Base-by-base conservation (phyloP, 805 yeast species). In the Aciculoconidium aculeatum region DNA sequence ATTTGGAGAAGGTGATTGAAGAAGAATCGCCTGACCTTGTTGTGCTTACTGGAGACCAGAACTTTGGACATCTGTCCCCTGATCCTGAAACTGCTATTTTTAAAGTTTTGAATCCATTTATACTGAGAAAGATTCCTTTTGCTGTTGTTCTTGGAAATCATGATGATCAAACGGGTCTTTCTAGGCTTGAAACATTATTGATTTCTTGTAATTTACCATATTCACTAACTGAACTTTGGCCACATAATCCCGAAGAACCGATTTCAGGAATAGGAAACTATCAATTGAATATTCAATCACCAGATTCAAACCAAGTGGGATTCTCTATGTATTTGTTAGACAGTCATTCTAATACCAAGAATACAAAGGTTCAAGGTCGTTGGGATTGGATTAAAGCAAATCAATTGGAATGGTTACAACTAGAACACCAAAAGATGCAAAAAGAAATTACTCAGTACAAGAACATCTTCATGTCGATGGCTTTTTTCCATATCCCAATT, bases 401-500 rank as follows among this genome's bases (percentile, higher is more conserved):
- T 13, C 95, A 86, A 53, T 60, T 82, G 40, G 65, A 69, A 4
- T 81, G 72, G 60, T 39, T 84, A 14, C n/a, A 14, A 7, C 8
- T 6, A 5, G 61, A 65, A 31, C 44, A 51, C 13, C 47, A 60
- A 30, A 43, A 48, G 11, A 42, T 56, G 21, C 40, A 56, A 25
- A 39, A 47, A 30, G 41, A 51, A 11, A 39, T 51, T 16, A 49
- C 58, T 11, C 39, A 53, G 9, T 65, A 66, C 41, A 55, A 54
- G 4, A 79, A 74, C 21, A 17, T 20, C 23, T 27, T n/a, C n/a
- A n/a, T 84, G 37, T 68, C 86, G 8, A 77, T 92, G 86, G 95
- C 94, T 1, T 90, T 92, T 45, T 83, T 88, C 67, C 98, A 92
- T 50, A 88, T 92, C 17, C 98, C 98, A 0, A 42, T 88, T 11